Evolutionary conservation across 2,329 filamentous ascomycete species (phyloP), one percentile per base, ranked within the genome.

Genomic region (Sordariomycetes sp.): DNA sequence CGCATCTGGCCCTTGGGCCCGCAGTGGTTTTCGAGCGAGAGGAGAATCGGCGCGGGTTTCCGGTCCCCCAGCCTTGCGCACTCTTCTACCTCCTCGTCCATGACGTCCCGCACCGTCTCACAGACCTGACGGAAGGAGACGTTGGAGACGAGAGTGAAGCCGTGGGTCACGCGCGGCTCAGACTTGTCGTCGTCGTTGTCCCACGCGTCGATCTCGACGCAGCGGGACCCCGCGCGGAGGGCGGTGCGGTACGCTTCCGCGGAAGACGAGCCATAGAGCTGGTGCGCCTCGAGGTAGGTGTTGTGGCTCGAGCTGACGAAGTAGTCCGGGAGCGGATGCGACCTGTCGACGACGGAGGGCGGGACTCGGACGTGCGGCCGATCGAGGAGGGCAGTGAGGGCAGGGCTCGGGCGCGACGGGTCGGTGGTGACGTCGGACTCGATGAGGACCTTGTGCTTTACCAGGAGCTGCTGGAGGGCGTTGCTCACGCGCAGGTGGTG

Each of bases 161-260:
- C 84, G 64, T 87, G 84, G 0, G 84, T 87, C 56, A 87, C 84
- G 65, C 86, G 87, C 3, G 84, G 84, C 65, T 87, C 84, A 10
- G 81, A 75, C 45, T 69, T 69, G 62, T 85, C 67, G 10, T 82
- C 77, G 42, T 77, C 72, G 53, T 84, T 75, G 63, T 88, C 84
- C 85, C 85, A 89, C 1, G 82, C 85, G 64, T 88, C 85, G 57
- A 88, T 88, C 68, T 89, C 85, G 42, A 89, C 84, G 62, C 85
- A 89, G 7, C 85, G 74, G 1, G 83, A 82, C 1, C 85, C 85
- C 0, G 82, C 79, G 34, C 69, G 72, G 17, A 89, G 70, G 0
- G 82, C 81, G 6, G 75, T 80, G 63, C 83, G 76, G 64, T 89
- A 89, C 0, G 82, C 84, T 3, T 74, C 71, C 8, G 82, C 81